phyloP scores from a whole-genome alignment of 768 basidiomycete genomes.

The Hirschioporus abietinus region DNA sequence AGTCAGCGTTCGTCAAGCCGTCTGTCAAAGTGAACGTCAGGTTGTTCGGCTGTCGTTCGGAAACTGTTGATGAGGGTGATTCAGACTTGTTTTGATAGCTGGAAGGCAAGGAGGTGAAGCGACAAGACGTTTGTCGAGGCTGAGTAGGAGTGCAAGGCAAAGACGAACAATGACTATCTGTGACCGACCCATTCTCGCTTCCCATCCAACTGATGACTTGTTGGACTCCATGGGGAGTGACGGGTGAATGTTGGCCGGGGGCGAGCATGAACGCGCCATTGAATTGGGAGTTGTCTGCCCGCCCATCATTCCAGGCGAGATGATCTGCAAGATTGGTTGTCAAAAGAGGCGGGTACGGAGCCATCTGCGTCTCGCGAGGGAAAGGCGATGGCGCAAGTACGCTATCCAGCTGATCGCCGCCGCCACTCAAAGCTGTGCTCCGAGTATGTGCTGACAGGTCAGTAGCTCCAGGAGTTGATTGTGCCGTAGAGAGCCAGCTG shows the following conservation, averaged over 20 bases:
- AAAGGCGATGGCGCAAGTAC: not conserved
- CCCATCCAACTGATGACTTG: not conserved
- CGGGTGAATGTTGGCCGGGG: not conserved
- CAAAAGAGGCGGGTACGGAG: not conserved
- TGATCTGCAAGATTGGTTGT: not conserved
- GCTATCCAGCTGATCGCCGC: not conserved
- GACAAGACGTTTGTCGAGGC: constrained; percentile 56
- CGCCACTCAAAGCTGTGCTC: not conserved
- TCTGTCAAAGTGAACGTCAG: not conserved
- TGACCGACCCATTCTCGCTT: not conserved
- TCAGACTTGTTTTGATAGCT: not conserved
- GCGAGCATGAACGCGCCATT: not conserved
- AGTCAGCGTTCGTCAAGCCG: not conserved
- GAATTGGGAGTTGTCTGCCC: not conserved
- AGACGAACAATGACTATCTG: not conserved
- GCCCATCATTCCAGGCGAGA: not conserved
- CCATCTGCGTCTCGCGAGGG: not conserved
- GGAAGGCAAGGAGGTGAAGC: constrained; percentile 3
- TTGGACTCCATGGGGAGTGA: not conserved
- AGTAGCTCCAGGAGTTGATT: not conserved
- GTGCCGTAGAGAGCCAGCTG: not conserved
- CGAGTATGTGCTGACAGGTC: not conserved
- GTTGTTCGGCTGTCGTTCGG: not conserved
- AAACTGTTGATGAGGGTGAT: not conserved
- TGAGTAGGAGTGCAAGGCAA: not conserved